These are phyloP conservation scores for Allantophomopsis lycopodina DNA, from an alignment of 2,329 filamentous ascomycete species.

Conservation along the genomic window DNA sequence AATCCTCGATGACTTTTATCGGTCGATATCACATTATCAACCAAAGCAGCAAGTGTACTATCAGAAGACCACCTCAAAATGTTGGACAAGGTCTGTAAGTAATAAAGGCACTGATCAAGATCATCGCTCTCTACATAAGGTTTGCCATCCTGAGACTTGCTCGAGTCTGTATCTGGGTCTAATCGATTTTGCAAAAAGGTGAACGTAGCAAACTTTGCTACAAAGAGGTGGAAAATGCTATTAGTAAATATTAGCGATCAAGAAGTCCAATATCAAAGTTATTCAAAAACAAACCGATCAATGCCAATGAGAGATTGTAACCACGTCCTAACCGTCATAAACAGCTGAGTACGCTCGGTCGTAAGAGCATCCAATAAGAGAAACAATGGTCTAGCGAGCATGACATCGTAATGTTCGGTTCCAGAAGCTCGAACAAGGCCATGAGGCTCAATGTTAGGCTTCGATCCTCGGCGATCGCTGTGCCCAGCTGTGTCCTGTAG, in stretches of 20 bases:
- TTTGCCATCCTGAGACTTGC: too few relatives aligned
- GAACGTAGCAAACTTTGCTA: constrained; percentile 41
- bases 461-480: constrained; percentile 32
- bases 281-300: constrained; percentile 35
- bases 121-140: constrained; percentile 44
- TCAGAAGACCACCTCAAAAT: constrained; percentile 57
- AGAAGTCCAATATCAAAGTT: not conserved
- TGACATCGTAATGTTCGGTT: constrained; percentile 50
- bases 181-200: constrained; percentile 29
- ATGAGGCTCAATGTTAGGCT: constrained; percentile 21
- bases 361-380: constrained; percentile 66
- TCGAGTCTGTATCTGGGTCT: too few relatives aligned
- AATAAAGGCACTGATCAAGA: constrained; percentile 64
- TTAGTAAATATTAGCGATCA: constrained; percentile 7
- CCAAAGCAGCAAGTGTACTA: constrained; percentile 56
- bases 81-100: constrained; percentile 61
- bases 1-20: constrained; percentile 29
- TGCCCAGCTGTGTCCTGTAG: constrained; percentile 37
- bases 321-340: constrained; percentile 70
- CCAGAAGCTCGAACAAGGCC: constrained; percentile 32
- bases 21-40: constrained; percentile 41
- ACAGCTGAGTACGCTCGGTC: constrained; percentile 60
- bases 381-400: constrained; percentile 72
- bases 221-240: constrained; percentile 48
- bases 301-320: constrained; percentile 52